A percentile compares a stretch with the other conserved stretches of the same genome.
Conservation (phyloP, 805 yeast species). For the Cyberlindnera sargentensis region DNA sequence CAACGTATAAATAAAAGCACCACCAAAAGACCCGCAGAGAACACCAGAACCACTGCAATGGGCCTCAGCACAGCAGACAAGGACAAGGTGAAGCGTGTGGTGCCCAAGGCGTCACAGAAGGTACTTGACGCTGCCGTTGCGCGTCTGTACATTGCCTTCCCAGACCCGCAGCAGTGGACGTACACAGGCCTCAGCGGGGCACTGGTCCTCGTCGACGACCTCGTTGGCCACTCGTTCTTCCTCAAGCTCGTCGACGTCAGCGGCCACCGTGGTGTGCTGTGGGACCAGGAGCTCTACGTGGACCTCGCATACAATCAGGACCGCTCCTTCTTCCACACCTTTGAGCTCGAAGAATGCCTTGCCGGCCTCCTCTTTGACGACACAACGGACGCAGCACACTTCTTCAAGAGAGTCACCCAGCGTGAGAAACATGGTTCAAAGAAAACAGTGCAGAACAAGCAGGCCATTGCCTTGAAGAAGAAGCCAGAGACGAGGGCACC, state of each 20-base stretch:
- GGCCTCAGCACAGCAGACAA: conserved; percentile 54
- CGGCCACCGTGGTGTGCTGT: conserved; percentile 79
- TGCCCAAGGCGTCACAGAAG: conserved; percentile 85
- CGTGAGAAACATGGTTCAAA: conserved; percentile 82
- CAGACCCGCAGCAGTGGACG: conserved; percentile 73
- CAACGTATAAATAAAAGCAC: background rate
- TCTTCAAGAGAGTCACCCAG: conserved; percentile 66
- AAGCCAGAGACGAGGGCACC: conserved; percentile 25
- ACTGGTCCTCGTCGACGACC: conserved; percentile 77
- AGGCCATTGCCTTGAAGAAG: conserved; percentile 76
- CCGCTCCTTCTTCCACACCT: conserved; percentile 88
- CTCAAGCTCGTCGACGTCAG: conserved; percentile 80
- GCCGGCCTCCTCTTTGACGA: conserved; percentile 89
- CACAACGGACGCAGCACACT: conserved; percentile 78
- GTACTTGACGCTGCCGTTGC: conserved; percentile 89
- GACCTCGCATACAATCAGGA: conserved; percentile 90
- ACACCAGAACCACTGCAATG: conserved; percentile 8
- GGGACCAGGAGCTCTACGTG: conserved; percentile 95
- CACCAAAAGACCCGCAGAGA: background rate
- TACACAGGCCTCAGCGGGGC: conserved; percentile 91
- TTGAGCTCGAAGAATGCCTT: conserved; percentile 85
- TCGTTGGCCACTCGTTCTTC: conserved; percentile 91
- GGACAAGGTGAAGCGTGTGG: conserved; percentile 80
- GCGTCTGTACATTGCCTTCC: conserved; percentile 82
- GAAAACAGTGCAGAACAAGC: conserved; percentile 77